Percentiles rank a stretch among this genome's conserved stretches.
phyloP scores from a whole-genome alignment of 768 basidiomycete genomes.

The Calocera cornea region DNA sequence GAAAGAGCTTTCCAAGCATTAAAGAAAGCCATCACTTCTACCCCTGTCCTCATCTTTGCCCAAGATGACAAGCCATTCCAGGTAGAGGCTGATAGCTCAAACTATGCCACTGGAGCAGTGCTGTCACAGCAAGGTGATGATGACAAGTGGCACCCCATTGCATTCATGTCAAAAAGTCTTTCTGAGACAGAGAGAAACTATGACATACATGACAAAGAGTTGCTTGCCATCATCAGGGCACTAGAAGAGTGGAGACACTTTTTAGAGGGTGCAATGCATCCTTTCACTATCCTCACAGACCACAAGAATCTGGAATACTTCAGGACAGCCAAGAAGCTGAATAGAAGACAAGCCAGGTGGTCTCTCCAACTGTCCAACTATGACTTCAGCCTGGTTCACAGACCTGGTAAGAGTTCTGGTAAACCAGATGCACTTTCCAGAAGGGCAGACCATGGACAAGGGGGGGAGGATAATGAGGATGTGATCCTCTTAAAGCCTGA shows the following conservation, averaged over 20 bases:
- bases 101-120: slow-evolving; percentile 22
- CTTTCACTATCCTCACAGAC: slow-evolving; percentile 7
- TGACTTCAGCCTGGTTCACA: slow-evolving; percentile 4
- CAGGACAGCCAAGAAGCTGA: slow-evolving; percentile 11
- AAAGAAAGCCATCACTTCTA: background rate
- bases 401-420: background rate
- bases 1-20: background rate
- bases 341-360: slow-evolving; percentile 18
- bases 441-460: too few species aligned
- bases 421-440: too few species aligned
- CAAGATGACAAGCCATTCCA: background rate
- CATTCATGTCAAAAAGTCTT: slow-evolving; percentile 9
- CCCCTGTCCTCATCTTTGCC: background rate
- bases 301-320: slow-evolving; percentile 12
- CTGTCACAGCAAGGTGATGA: slow-evolving; percentile 18
- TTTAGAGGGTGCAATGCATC: background rate
- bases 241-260: slow-evolving; percentile 7
- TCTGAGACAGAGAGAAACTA: slow-evolving; percentile 23
- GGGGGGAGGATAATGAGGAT: background rate
- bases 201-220: slow-evolving; percentile 21
- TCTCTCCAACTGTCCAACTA: slow-evolving; percentile 6
- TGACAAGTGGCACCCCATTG: slow-evolving; percentile 11
- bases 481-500: background rate
- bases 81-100: slow-evolving; percentile 20
- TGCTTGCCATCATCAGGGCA: slow-evolving; percentile 19